Evolutionary conservation across 2,329 filamentous ascomycete species (phyloP).

Genomic region (Phialophora tarda): DNA sequence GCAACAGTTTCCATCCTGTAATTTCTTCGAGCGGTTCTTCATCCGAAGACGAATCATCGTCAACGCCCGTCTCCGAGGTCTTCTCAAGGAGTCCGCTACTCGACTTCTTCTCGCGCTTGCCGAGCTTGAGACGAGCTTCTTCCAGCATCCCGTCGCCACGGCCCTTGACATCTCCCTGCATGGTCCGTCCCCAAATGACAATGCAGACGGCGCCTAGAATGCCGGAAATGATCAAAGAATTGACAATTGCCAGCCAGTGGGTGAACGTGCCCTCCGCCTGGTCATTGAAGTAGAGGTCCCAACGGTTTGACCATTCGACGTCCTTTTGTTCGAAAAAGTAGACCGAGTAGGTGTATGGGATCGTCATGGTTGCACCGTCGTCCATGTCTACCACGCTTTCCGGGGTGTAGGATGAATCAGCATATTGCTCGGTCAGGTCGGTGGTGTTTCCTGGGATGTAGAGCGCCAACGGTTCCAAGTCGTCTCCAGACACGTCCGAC

Average conservation of each 20-base stretch:
- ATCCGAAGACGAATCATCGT: conserved; percentile 60
- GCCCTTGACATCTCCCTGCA: conserved; percentile 77
- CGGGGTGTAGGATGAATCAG: conserved; percentile 65
- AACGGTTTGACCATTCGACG: conserved; percentile 81
- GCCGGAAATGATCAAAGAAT: conserved; percentile 82
- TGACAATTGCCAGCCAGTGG: conserved; percentile 87
- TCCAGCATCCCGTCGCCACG: conserved; percentile 70
- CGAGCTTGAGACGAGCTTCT: conserved; percentile 64
- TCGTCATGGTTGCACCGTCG: conserved; percentile 69
- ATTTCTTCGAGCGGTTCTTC: conserved; percentile 78
- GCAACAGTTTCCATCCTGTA: conserved; percentile 85
- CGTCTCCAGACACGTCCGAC: conserved; percentile 65
- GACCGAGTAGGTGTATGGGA: conserved; percentile 87
- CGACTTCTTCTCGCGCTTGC: conserved; percentile 52
- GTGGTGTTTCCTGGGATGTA: conserved; percentile 67
- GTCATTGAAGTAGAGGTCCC: conserved; percentile 89
- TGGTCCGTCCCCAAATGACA: conserved; percentile 79
- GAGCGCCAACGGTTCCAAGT: conserved; percentile 68
- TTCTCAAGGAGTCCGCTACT: conserved; percentile 62
- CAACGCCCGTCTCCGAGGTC: conserved; percentile 58
- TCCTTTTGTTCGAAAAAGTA: conserved; percentile 84
- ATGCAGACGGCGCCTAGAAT: conserved; percentile 78
- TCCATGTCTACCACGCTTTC: conserved; percentile 63
- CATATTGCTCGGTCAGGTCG: conserved; percentile 58
- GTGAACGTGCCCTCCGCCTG: conserved; percentile 81